Percentiles rank a stretch among this genome's conserved stretches.
These are phyloP conservation scores for Nothopassalora personata DNA, from an alignment of 2,329 filamentous ascomycete species.

Conservation along the genomic window DNA sequence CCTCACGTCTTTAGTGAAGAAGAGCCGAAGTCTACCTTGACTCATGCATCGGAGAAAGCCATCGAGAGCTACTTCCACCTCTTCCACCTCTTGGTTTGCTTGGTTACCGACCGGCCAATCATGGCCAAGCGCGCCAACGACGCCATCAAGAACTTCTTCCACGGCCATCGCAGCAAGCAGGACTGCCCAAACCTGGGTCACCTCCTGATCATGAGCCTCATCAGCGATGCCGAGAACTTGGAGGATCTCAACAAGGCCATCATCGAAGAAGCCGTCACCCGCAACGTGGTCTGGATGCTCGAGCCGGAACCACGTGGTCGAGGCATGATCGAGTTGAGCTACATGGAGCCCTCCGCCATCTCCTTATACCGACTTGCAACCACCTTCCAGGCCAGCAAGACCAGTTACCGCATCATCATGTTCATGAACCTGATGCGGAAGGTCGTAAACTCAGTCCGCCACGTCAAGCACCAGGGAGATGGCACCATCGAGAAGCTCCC, in stretches of 20 bases:
- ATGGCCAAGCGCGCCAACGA: conserved; percentile 13
- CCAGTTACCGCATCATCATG: conserved; percentile 21
- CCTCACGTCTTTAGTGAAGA: neutral
- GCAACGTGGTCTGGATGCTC: conserved; percentile 26
- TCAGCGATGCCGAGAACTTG: conserved; percentile 11
- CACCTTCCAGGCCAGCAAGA: conserved; percentile 20
- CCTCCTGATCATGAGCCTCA: conserved; percentile 21
- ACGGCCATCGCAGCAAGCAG: conserved; percentile 16
- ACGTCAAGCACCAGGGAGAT: neutral
- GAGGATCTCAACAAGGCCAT: conserved; percentile 18
- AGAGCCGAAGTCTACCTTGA: conserved; percentile 15
- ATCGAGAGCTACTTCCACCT: conserved; percentile 24
- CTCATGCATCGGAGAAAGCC: conserved; percentile 20
- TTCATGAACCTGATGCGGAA: conserved; percentile 22
- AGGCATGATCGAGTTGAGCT: conserved; percentile 18
- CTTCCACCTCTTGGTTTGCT: conserved; percentile 22
- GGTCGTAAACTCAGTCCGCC: conserved; percentile 9
- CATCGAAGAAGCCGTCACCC: conserved; percentile 22
- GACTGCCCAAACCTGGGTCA: conserved; percentile 19
- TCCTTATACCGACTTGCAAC: conserved; percentile 18
- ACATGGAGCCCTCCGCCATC: conserved; percentile 16
- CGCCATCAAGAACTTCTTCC: conserved; percentile 13
- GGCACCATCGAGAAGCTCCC: conserved; percentile 7
- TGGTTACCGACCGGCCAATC: conserved; percentile 14
- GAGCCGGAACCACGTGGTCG: conserved; percentile 10